Conservation (phyloP, 305 asterid genomes). For the Fraxinus nigra region DNA sequence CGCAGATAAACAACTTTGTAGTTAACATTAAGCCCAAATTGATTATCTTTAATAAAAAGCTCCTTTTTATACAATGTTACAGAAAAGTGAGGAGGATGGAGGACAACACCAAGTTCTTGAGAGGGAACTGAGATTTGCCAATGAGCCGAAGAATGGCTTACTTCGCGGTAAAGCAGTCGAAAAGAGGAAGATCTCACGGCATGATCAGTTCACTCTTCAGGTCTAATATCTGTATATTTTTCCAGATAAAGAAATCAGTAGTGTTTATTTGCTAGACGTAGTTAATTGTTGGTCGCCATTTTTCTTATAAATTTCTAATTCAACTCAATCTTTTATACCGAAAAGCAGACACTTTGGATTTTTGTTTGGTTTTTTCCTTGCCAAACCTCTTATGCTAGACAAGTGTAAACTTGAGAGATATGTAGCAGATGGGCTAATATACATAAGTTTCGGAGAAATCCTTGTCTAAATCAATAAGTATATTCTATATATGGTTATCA, state of each 20-base stretch:
- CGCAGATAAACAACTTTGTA: not conserved
- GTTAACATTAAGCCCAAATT: slow-evolving; percentile 3
- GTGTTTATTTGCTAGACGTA: not conserved
- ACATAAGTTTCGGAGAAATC: not conserved
- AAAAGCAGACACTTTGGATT: not conserved
- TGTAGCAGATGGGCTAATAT: not conserved
- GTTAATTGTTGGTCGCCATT: not conserved
- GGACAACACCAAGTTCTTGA: slow-evolving; percentile 6
- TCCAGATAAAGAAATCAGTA: not conserved
- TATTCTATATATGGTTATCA: not conserved
- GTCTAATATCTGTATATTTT: slow-evolving; percentile 18
- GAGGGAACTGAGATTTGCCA: slow-evolving; percentile 6
- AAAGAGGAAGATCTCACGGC: slow-evolving; percentile 36
- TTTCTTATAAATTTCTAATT: not conserved
- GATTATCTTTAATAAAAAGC: not conserved
- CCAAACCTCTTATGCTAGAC: not conserved
- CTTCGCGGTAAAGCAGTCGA: slow-evolving; percentile 21
- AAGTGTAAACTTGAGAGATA: not conserved
- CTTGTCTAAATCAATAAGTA: not conserved
- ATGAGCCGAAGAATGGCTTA: slow-evolving; percentile 6
- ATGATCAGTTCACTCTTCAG: slow-evolving; percentile 34
- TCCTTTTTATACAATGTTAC: slow-evolving; percentile 14
- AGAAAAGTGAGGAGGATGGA: slow-evolving; percentile 25
- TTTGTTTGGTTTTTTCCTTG: not conserved
- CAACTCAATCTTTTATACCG: not conserved